These are phyloP conservation scores for Trichoderma guizhouense DNA, from an alignment of 2,329 filamentous ascomycete genomes.

Conservation along the genomic window DNA sequence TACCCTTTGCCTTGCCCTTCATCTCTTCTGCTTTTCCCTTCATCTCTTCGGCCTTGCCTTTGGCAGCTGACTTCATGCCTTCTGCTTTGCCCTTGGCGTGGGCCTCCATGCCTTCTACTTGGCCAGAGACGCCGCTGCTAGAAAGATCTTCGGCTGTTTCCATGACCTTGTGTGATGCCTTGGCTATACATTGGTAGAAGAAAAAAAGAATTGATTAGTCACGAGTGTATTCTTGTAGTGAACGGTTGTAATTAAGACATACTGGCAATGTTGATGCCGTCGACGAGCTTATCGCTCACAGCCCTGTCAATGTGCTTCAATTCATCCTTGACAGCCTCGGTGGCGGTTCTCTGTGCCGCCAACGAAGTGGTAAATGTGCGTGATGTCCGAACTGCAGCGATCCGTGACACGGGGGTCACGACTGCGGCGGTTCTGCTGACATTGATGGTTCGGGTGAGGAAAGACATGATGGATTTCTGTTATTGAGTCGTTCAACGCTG, in stretches of 20 bases:
- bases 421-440: neutral
- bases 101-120: constrained; percentile 31
- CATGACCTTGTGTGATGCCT: constrained; percentile 47
- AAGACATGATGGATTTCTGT: constrained; percentile 12
- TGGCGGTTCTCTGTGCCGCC: constrained; percentile 45
- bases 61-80: constrained; percentile 31
- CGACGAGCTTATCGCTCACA: constrained; percentile 59
- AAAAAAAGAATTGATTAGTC: neutral
- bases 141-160: constrained; percentile 37
- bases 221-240: neutral
- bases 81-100: constrained; percentile 37
- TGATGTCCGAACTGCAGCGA: constrained; percentile 39
- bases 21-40: constrained; percentile 38
- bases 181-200: constrained; percentile 28
- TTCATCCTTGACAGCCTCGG: constrained; percentile 57
- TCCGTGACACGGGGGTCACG: constrained; percentile 33
- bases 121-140: constrained; percentile 35
- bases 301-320: constrained; percentile 57
- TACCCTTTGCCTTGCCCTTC: constrained; percentile 44
- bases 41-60: constrained; percentile 37
- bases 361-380: constrained; percentile 51
- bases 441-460: constrained; percentile 16
- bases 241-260: constrained; percentile 27
- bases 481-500: neutral
- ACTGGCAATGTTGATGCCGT: constrained; percentile 59